Base-by-base conservation (phyloP, 257 asterid species). In the Penstemon barbatus region DNA sequence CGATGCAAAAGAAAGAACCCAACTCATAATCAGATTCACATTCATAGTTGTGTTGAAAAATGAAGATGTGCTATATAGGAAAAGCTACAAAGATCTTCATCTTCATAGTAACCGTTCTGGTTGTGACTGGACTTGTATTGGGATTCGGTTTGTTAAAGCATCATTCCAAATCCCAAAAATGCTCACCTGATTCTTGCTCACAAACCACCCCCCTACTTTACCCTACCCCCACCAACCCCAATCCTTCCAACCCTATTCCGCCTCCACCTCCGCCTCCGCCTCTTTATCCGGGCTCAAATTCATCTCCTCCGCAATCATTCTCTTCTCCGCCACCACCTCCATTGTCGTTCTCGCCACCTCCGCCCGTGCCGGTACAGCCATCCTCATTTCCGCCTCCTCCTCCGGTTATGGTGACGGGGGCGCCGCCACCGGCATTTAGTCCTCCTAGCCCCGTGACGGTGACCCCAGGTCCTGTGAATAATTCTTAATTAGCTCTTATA, bases 1-100 rank as follows among this genome's bases (percentile, higher is more conserved):
- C 18, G 18, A 15, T 15, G 18, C 18, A 15, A 15, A 15, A 15
- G 18, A 15, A 15, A 5, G 41, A 7, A 50, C 71, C 71, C 78
- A 77, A 36, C 73, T 72, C 81, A 69, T 63, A 43, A 50, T 72
- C 52, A 61, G 56, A 61, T 66, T 59, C 52, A 61, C 61, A 61
- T 66, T 59, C 33, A 55, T 54, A 43, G 12, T 37, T 25, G 33
- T 9, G 7, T 3, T 5, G 3, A 7, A 39, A 57, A 13, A 3
- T 33, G 53, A 62, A 60, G 74, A 81, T 88, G 87, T 86, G 95
- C 10, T 91, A 85, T 75, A 86, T 91, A 37, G 97, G 97, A n/a
- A 91, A 91, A 75, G 97, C 97, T 11, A 91, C 97, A 64, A 91
- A 91, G 89, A 91, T 91, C 89, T 91, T 91, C 95, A 77, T 91